Base-by-base conservation (phyloP, 2,329 filamentous ascomycete genomes). In the Pseudocercospora macadamiae region DNA sequence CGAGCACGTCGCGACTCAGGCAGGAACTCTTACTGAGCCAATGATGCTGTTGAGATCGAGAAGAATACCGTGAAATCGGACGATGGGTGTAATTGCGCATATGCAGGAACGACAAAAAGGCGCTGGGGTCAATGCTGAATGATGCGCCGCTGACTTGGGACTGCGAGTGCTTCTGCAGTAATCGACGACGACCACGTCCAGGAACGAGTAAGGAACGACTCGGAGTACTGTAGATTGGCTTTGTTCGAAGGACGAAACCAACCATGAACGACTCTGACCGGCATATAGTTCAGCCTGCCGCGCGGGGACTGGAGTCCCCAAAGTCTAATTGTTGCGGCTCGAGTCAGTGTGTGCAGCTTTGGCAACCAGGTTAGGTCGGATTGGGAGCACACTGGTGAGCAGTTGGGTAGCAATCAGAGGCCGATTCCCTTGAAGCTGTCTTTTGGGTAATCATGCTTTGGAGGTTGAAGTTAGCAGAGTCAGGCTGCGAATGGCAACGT, bases 391-490 rank as follows among this genome's bases (percentile, higher is more conserved):
- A 14, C n/a, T 47, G 42, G 42, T 28, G 42, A 26, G 42, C 23
- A 47, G 42, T 28, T 47, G 42, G 42, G 42, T 47, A 42, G 18
- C 37, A 21, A 42, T 21, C 8, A 42, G 37, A 42, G 23, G 37
- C 37, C 37, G 37, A 42, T 21, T 8, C 37, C 18, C 23, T 21
- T 42, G 37, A 10, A 42, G 37, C 37, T 10, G 37, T 42, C 10
- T 26, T 4, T 56, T 51, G 32, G 37, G 44, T 12, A 53, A 32
- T 21, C 23, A 48, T 54, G 34, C 51, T 59, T 51, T 34, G 45
- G 21, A 37, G 48, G 61, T 53, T n/a, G 61, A 58, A 60, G 57
- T 54, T 19, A 56, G 55, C 48, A 57, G 61, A 63, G 61, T 63
- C 57, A 60, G 57, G 42, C 42, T 23, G 42, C 12, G 42, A 47